Evolutionary conservation across 495 filamentous ascomycete genomes (phyloP).

Genomic region (Lepraria neglecta): DNA sequence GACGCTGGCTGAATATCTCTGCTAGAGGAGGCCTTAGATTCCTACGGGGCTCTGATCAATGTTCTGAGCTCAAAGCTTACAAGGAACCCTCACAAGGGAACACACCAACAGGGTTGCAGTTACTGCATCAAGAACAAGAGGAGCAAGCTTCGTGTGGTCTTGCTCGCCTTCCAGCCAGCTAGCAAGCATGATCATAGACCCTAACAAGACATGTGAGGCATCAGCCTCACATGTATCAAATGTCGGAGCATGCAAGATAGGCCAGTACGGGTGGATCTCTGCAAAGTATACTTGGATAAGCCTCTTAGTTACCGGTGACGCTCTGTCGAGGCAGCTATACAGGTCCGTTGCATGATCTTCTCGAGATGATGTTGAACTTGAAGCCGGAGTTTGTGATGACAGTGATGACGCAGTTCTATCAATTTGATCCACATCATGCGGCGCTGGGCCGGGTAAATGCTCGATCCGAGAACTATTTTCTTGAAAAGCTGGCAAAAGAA

Average conservation of each 20-base stretch:
- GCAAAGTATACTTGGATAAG: conserved; percentile 30
- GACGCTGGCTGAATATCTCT: conserved; percentile 14
- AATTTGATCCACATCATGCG: neutral
- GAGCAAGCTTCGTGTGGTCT: conserved; percentile 28
- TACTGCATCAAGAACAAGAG: conserved; percentile 29
- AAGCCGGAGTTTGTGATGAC: conserved; percentile 6
- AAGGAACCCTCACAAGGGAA: too few relatives aligned
- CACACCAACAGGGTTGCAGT: conserved; percentile 23
- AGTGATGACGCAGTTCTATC: neutral
- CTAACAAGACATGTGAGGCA: conserved; percentile 25
- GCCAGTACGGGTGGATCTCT: conserved; percentile 33
- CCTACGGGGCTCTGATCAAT: conserved; percentile 20
- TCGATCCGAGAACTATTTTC: neutral
- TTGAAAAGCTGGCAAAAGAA: neutral
- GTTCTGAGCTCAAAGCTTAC: too few relatives aligned
- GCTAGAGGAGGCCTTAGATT: conserved; percentile 18
- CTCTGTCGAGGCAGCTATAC: conserved; percentile 15
- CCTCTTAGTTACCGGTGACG: conserved; percentile 19
- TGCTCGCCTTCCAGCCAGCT: conserved; percentile 29
- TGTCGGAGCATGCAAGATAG: conserved; percentile 32
- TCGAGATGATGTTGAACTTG: conserved; percentile 7
- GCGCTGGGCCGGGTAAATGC: neutral
- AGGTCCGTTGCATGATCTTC: conserved; percentile 11
- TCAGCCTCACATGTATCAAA: conserved; percentile 28
- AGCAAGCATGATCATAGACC: conserved; percentile 30